Evolutionary conservation across 768 basidiomycete species (phyloP).

Genomic region (Postia placenta): DNA sequence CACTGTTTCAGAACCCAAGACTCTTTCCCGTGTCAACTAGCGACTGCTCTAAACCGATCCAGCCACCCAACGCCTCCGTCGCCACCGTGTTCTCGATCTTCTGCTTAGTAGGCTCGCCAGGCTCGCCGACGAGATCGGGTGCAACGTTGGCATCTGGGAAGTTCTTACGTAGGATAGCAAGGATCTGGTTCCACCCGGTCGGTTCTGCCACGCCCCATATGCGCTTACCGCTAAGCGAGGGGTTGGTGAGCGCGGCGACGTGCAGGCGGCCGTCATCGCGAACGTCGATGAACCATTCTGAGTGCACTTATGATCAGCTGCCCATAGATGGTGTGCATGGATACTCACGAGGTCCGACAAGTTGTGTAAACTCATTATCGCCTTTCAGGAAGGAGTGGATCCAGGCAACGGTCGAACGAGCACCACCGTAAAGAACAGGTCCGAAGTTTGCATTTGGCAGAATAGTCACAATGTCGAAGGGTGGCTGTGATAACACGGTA

Average conservation of each 20-base stretch:
- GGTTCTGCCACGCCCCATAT: neutral
- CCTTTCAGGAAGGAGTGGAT: neutral
- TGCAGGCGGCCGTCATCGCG: neutral
- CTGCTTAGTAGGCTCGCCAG: neutral
- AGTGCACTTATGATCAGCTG: too few relatives aligned
- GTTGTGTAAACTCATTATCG: too few relatives aligned
- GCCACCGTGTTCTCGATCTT: neutral
- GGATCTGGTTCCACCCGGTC: neutral
- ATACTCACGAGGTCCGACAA: too few relatives aligned
- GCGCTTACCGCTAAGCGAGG: neutral
- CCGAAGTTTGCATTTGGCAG: neutral
- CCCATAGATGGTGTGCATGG: too few relatives aligned
- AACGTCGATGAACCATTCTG: neutral
- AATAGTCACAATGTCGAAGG: neutral
- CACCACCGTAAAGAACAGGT: neutral
- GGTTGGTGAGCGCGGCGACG: neutral
- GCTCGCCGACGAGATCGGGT: neutral
- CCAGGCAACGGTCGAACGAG: neutral
- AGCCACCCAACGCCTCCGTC: neutral
- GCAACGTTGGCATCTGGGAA: neutral
- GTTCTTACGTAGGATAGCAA: neutral
- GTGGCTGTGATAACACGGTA: neutral
- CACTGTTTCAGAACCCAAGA: neutral
- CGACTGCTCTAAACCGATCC: neutral
- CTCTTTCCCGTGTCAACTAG: neutral